phyloP scores from a whole-genome alignment of 1,284 basidiomycete species.

The Cutaneotrichosporon dermatis region DNA sequence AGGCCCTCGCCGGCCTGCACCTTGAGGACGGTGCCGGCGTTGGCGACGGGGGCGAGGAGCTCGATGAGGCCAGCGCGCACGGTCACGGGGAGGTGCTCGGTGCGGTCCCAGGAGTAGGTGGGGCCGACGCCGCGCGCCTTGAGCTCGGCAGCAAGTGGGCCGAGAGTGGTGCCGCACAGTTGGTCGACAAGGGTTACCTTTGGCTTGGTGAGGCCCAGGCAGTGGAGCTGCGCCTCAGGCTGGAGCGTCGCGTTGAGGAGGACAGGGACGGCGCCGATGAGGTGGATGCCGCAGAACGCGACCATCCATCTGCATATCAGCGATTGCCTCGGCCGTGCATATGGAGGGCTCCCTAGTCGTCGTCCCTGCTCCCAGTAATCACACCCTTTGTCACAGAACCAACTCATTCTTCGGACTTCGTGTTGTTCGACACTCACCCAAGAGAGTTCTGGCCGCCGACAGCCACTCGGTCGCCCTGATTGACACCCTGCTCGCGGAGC shows the following conservation, averaged over 20 bases:
- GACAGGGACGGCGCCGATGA: slow-evolving; percentile 39
- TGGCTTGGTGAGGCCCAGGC: slow-evolving; percentile 27
- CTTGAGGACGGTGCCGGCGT: neutral
- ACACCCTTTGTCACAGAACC: too few species aligned
- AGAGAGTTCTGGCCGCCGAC: slow-evolving; percentile 37
- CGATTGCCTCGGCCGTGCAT: too few species aligned
- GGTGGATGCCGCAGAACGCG: slow-evolving; percentile 33
- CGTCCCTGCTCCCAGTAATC: too few species aligned
- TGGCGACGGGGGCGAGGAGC: neutral
- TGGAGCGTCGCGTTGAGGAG: slow-evolving; percentile 39
- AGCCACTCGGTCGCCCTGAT: slow-evolving; percentile 31
- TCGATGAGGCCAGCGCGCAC: neutral
- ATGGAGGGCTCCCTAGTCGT: too few species aligned
- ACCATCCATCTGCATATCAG: slow-evolving; percentile 31
- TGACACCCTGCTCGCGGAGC: slow-evolving; percentile 30
- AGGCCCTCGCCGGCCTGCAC: slow-evolving; percentile 8
- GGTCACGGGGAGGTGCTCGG: neutral
- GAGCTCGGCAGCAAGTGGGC: slow-evolving; percentile 5
- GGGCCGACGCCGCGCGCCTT: slow-evolving; percentile 4
- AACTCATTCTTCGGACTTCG: too few species aligned
- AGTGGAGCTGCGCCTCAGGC: slow-evolving; percentile 30
- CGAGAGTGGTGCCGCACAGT: slow-evolving; percentile 26
- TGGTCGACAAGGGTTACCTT: slow-evolving; percentile 32
- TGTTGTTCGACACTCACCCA: slow-evolving; percentile 12
- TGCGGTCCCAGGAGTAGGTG: slow-evolving; percentile 1